phyloP scores from a whole-genome alignment of 2,329 filamentous ascomycete species.

The Fonsecaea nubica region DNA sequence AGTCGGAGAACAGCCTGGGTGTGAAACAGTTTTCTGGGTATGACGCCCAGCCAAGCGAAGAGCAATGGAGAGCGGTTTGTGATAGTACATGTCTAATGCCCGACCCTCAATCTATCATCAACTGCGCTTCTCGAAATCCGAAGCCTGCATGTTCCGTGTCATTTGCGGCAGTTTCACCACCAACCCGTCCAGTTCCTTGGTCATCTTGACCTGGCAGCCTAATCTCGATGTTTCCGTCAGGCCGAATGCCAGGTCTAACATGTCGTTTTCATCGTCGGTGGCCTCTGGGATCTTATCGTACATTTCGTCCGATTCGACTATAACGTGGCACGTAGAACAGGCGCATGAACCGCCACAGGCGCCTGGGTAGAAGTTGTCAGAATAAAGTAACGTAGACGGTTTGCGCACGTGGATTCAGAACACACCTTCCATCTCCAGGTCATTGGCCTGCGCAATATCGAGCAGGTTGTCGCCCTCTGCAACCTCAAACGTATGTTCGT shows the following conservation, averaged over 20 bases:
- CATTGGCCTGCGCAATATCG: slow-evolving; percentile 92
- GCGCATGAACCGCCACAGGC: slow-evolving; percentile 94
- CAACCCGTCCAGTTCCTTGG: slow-evolving; percentile 84
- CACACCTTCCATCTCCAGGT: slow-evolving; percentile 92
- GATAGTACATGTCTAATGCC: slow-evolving; percentile 27
- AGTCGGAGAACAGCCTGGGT: not conserved
- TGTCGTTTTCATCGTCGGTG: slow-evolving; percentile 83
- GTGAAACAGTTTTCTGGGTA: not conserved
- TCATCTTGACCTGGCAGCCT: slow-evolving; percentile 92
- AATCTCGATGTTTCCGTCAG: slow-evolving; percentile 83
- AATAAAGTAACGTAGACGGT: not conserved
- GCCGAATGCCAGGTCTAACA: slow-evolving; percentile 89
- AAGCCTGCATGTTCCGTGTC: slow-evolving; percentile 95
- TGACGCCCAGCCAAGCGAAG: slow-evolving; percentile 14
- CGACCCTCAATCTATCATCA: slow-evolving; percentile 15
- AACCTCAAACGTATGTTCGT: slow-evolving; percentile 77
- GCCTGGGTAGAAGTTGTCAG: slow-evolving; percentile 52
- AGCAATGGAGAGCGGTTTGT: slow-evolving; percentile 30
- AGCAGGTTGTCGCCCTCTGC: slow-evolving; percentile 88
- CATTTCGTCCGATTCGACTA: slow-evolving; percentile 74
- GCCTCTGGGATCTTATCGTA: slow-evolving; percentile 81
- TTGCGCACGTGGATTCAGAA: not conserved
- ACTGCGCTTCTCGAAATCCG: slow-evolving; percentile 70
- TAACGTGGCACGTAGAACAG: slow-evolving; percentile 91
- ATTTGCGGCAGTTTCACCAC: slow-evolving; percentile 85